These are phyloP conservation scores for Malus hybrid DNA, from an alignment of 331 rosid species.

Conservation along the genomic window DNA sequence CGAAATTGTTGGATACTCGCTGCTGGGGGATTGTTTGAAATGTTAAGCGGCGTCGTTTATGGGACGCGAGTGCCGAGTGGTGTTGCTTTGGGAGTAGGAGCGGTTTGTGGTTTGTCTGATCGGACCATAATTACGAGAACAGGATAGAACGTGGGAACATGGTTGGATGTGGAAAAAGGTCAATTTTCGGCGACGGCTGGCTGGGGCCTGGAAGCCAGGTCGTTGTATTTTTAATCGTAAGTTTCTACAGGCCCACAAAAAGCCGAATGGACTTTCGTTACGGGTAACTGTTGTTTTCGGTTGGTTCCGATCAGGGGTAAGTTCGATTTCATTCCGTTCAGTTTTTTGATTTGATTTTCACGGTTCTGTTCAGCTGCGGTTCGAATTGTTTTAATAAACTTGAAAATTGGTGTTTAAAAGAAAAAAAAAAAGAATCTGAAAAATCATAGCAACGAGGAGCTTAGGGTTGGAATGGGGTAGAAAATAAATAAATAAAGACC, in stretches of 20 bases:
- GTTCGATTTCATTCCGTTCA: too few relatives aligned
- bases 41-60: slow-evolving; percentile 4
- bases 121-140: slow-evolving; percentile 7
- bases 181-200: slow-evolving; percentile 16
- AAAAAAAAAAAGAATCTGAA: too few relatives aligned
- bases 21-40: neutral
- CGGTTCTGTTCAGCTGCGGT: too few relatives aligned
- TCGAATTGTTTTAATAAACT: too few relatives aligned
- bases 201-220: neutral
- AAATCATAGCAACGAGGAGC: too few relatives aligned
- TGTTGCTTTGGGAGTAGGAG: neutral
- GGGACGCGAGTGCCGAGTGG: neutral
- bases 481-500: too few relatives aligned
- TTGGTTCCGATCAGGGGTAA: neutral
- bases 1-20: too few relatives aligned
- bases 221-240: neutral
- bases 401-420: too few relatives aligned
- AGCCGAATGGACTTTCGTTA: neutral
- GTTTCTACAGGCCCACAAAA: neutral
- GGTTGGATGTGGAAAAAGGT: neutral
- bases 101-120: neutral
- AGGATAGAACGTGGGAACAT: slow-evolving; percentile 5
- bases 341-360: too few relatives aligned
- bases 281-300: neutral
- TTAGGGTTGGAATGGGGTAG: too few relatives aligned